Evolutionary conservation across 2,329 filamentous ascomycete species (phyloP).

Genomic region (Fusarium sublunatum): DNA sequence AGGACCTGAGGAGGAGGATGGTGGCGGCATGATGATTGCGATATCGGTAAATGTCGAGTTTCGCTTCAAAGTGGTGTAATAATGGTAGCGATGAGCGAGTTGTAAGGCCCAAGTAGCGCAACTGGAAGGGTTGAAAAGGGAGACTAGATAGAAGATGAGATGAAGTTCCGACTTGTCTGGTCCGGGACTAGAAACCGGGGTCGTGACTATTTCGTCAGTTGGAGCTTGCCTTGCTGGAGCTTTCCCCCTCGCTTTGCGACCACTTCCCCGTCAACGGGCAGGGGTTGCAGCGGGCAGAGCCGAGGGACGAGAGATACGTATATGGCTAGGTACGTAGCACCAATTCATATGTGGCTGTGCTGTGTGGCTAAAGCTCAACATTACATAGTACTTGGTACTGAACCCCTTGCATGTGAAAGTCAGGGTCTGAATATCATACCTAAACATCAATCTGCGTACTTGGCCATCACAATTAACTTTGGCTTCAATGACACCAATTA

Average conservation of each 20-base stretch:
- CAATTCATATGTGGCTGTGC: constrained; percentile 26
- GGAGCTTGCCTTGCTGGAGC: constrained; percentile 8
- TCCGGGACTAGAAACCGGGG: constrained; percentile 8
- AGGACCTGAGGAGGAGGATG: constrained; percentile 34
- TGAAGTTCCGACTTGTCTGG: constrained; percentile 4
- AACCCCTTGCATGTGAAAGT: constrained; percentile 30
- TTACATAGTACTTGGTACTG: not conserved
- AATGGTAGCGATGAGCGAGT: not conserved
- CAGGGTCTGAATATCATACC: constrained; percentile 1
- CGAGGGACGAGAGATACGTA: constrained; percentile 38
- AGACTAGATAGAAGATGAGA: constrained; percentile 11
- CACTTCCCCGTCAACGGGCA: constrained; percentile 24
- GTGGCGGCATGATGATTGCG: constrained; percentile 28
- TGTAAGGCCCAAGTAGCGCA: not conserved
- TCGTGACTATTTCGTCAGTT: constrained; percentile 33
- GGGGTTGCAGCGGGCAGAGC: constrained; percentile 43
- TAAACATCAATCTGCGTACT: not conserved
- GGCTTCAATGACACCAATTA: constrained; percentile 8
- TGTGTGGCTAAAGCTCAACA: constrained; percentile 22
- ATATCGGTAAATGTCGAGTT: constrained; percentile 8
- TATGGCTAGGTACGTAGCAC: not conserved
- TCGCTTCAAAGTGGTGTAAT: not conserved
- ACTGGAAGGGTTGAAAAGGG: not conserved
- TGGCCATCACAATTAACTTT: not conserved
- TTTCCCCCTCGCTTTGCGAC: constrained; percentile 24